A percentile compares a stretch with the other conserved stretches of the same genome.
Conservation (phyloP, 1,284 basidiomycete species). For the Ustilago tritici region DNA sequence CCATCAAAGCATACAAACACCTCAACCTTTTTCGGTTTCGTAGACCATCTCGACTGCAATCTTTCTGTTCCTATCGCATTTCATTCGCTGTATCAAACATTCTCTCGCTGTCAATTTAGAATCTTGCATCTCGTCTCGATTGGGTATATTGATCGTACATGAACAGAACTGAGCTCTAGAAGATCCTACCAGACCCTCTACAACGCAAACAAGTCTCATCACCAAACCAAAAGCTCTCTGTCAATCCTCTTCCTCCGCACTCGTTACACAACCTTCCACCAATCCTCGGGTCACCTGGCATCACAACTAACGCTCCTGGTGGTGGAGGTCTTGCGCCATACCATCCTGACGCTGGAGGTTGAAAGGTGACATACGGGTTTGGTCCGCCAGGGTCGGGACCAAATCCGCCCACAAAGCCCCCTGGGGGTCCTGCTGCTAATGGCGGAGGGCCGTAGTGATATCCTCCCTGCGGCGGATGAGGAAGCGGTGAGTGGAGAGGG, state of each 20-base stretch:
- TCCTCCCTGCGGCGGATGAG: slow-evolving; percentile 11
- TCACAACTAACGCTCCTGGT: slow-evolving; percentile 42
- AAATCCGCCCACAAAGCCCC: slow-evolving; percentile 37
- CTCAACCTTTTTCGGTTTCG: not conserved
- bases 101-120: not conserved
- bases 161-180: slow-evolving; percentile 5
- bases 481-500: slow-evolving; percentile 6
- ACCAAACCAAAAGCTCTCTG: slow-evolving; percentile 54
- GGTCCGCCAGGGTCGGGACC: slow-evolving; percentile 33
- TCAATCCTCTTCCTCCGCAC: slow-evolving; percentile 38
- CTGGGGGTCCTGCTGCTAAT: slow-evolving; percentile 1
- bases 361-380: slow-evolving; percentile 27
- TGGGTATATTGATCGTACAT: slow-evolving; percentile 3
- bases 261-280: slow-evolving; percentile 49
- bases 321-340: slow-evolving; percentile 26
- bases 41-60: not conserved
- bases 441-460: slow-evolving; percentile 8
- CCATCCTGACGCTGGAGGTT: slow-evolving; percentile 11
- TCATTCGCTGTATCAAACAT: not conserved
- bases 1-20: not conserved
- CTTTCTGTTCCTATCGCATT: not conserved
- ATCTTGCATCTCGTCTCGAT: not conserved
- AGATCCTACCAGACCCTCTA: slow-evolving; percentile 31
- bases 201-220: slow-evolving; percentile 50
- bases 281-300: slow-evolving; percentile 49